These are phyloP conservation scores for Nakazawaea anatomiae DNA, from an alignment of 805 yeast genomes.

Conservation along the genomic window DNA sequence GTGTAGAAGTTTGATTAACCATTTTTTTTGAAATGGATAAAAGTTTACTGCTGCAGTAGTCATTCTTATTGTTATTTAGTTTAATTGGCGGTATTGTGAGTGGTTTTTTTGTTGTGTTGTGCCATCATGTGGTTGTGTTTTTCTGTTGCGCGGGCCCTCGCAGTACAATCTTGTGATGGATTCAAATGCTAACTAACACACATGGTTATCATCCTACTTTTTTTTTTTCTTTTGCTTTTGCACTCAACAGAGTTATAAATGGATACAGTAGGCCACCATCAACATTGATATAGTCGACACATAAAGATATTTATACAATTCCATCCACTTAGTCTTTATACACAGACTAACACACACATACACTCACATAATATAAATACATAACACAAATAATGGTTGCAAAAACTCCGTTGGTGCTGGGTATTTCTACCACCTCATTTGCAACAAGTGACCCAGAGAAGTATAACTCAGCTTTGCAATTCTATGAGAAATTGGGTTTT, in stretches of 20 bases:
- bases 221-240: neutral
- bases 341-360: neutral
- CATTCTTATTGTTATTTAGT: too few species aligned
- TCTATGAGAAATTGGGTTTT: slow-evolving; percentile 60
- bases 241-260: neutral
- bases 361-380: neutral
- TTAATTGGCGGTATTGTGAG: too few species aligned
- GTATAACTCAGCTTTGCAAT: slow-evolving; percentile 44
- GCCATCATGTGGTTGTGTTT: neutral
- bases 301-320: too few species aligned
- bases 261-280: neutral
- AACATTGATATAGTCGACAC: too few species aligned
- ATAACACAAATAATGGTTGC: slow-evolving; percentile 2
- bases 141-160: neutral
- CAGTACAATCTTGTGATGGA: neutral
- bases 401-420: slow-evolving; percentile 12
- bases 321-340: too few species aligned
- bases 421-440: slow-evolving; percentile 54
- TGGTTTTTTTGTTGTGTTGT: too few species aligned
- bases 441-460: slow-evolving; percentile 44
- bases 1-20: too few species aligned
- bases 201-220: neutral
- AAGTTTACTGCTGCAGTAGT: neutral
- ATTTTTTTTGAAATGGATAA: too few species aligned
- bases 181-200: too few species aligned